A percentile compares a stretch with the other conserved stretches of the same genome.
Evolutionary conservation across 2,329 filamentous ascomycete genomes (phyloP).

Genomic region (Ophiosphaerella korrae): DNA sequence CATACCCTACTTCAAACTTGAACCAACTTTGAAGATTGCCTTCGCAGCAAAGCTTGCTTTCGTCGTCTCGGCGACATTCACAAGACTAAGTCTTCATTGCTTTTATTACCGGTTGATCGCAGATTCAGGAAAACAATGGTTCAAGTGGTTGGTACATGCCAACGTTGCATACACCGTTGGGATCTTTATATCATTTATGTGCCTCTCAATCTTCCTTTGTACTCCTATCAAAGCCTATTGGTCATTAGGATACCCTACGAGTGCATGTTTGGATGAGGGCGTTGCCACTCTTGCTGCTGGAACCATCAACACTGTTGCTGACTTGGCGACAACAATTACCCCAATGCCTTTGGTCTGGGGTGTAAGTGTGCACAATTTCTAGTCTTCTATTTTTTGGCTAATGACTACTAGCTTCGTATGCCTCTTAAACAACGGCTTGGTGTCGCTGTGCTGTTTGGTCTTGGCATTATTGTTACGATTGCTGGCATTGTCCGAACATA

Average conservation of each 20-base stretch:
- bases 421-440: constrained; percentile 48
- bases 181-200: constrained; percentile 47
- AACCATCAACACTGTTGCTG: constrained; percentile 51
- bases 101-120: constrained; percentile 54
- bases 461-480: constrained; percentile 51
- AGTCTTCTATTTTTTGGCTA: background rate
- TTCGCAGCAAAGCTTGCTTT: constrained; percentile 52
- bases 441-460: constrained; percentile 46
- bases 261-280: constrained; percentile 50
- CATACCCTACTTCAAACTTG: constrained; percentile 36
- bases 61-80: constrained; percentile 50
- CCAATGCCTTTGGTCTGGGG: constrained; percentile 52
- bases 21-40: constrained; percentile 43
- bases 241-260: constrained; percentile 39
- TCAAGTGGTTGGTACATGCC: constrained; percentile 47
- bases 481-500: constrained; percentile 52
- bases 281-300: constrained; percentile 46
- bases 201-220: constrained; percentile 47
- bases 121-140: constrained; percentile 48
- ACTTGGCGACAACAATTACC: constrained; percentile 49
- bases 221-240: constrained; percentile 52
- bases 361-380: constrained; percentile 13
- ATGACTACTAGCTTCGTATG: constrained; percentile 44
- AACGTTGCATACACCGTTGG: constrained; percentile 46
- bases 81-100: constrained; percentile 50